Percentiles rank a stretch among this genome's conserved stretches.
Evolutionary conservation across 164 flowering plant species (phyloP).

Genomic region (Vitis amurensis): DNA sequence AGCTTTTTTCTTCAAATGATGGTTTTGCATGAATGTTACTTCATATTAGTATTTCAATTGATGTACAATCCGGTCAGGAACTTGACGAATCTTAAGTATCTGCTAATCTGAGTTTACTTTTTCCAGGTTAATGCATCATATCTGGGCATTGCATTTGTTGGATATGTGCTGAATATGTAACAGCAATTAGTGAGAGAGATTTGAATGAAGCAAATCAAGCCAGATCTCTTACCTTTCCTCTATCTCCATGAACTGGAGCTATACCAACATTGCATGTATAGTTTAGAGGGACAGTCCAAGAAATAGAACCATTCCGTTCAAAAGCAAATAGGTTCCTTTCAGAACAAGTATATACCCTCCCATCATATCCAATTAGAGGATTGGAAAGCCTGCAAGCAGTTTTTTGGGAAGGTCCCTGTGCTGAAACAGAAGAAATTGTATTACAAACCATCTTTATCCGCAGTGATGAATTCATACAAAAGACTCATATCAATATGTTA

Average conservation of each 20-base stretch:
- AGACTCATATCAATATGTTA: no score
- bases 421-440: constrained; percentile 25
- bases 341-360: constrained; percentile 68
- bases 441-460: no score
- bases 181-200: not conserved
- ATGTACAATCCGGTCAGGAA: not conserved
- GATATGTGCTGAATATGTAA: not conserved
- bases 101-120: not conserved
- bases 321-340: constrained; percentile 62
- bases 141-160: not conserved
- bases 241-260: constrained; percentile 63
- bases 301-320: constrained; percentile 75
- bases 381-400: constrained; percentile 50
- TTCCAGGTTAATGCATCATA: not conserved
- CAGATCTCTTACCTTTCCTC: constrained; percentile 45
- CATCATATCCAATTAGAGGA: constrained; percentile 74
- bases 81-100: not conserved
- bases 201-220: not conserved
- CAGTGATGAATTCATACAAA: no score
- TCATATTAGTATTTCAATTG: not conserved
- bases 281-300: constrained; percentile 59
- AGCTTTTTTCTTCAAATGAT: no score
- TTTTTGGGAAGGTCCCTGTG: constrained; percentile 22
- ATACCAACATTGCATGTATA: constrained; percentile 50
- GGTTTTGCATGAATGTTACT: no score